Conservation (phyloP, 306 rosid genomes). For the Inga leiocalycina region DNA sequence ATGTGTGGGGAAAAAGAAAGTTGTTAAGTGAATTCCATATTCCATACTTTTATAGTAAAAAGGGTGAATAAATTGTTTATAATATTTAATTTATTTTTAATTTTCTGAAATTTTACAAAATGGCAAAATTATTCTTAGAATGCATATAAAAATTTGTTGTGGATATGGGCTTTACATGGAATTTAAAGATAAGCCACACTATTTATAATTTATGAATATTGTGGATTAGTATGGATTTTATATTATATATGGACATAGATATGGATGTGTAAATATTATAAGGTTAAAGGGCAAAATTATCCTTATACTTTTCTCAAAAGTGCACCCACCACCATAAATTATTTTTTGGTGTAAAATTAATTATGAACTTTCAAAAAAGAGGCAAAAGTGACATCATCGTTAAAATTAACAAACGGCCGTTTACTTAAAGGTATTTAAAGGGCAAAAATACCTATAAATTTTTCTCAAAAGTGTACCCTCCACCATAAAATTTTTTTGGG, state of each 20-base stretch:
- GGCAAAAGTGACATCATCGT: too few species aligned
- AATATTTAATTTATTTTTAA: background rate
- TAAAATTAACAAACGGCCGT: too few species aligned
- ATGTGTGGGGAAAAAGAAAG: background rate
- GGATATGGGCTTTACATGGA: background rate
- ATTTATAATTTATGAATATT: background rate
- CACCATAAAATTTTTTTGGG: too few species aligned
- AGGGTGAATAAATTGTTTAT: background rate
- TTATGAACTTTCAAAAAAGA: too few species aligned
- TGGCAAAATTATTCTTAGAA: background rate
- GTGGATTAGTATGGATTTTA: background rate
- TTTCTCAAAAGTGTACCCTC: too few species aligned
- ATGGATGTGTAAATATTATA: background rate
- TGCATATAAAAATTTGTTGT: background rate
- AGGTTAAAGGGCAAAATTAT: too few species aligned
- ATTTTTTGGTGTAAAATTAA: too few species aligned
- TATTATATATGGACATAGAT: background rate
- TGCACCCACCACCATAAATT: too few species aligned
- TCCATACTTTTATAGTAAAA: background rate
- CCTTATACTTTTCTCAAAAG: too few species aligned
- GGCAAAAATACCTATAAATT: too few species aligned
- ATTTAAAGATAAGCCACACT: background rate
- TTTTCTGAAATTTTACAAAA: background rate
- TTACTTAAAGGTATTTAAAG: too few species aligned
- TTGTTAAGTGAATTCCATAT: background rate